A percentile compares a stretch with the other conserved stretches of the same genome.
phyloP scores from a whole-genome alignment of 352 stramenopile species.

The Pythium biforme region DNA sequence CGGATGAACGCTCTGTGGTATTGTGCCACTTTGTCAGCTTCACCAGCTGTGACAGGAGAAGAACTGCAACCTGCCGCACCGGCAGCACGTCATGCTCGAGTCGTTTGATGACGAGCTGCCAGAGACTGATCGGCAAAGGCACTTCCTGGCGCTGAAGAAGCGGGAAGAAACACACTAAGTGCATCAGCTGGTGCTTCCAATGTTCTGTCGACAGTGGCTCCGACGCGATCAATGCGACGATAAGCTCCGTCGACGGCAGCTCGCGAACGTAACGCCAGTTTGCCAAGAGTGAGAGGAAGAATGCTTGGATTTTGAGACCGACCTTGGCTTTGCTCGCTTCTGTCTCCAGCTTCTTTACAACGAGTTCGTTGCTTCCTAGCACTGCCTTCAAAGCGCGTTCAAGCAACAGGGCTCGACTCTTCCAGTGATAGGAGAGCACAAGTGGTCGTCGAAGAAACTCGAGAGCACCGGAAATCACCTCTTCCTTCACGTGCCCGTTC shows the following conservation, averaged over 20 bases:
- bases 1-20: neutral
- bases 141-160: conserved; percentile 49
- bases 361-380: conserved; percentile 43
- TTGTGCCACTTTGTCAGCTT: conserved; percentile 39
- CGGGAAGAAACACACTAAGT: conserved; percentile 65
- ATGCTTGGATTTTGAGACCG: conserved; percentile 49
- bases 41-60: conserved; percentile 53
- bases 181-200: conserved; percentile 80
- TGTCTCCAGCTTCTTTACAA: conserved; percentile 52
- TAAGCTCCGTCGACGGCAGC: conserved; percentile 16
- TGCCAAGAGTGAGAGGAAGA: conserved; percentile 50
- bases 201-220: conserved; percentile 48
- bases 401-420: conserved; percentile 37
- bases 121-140: conserved; percentile 42
- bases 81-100: conserved; percentile 61
- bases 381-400: conserved; percentile 41
- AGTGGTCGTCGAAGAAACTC: conserved; percentile 41
- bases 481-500: conserved; percentile 39
- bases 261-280: conserved; percentile 53
- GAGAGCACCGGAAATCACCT: conserved; percentile 35
- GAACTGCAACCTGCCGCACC: conserved; percentile 52
- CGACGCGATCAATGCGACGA: conserved; percentile 36
- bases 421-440: conserved; percentile 49
- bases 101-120: conserved; percentile 51
- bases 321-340: conserved; percentile 59